phyloP scores from a whole-genome alignment of 2,329 filamentous ascomycete genomes.

The Claviceps arundinis region DNA sequence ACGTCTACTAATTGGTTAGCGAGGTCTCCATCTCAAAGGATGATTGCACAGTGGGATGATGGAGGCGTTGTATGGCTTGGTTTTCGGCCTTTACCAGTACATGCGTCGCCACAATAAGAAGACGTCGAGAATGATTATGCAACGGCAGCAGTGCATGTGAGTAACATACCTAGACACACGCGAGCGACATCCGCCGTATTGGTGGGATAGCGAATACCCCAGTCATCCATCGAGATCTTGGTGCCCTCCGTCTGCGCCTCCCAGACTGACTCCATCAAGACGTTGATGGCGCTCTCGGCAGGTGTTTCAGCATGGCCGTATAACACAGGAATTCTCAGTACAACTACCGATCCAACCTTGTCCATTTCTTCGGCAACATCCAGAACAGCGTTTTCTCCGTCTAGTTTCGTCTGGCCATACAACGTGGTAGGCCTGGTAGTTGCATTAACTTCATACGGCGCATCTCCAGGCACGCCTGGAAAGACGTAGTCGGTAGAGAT shows the following conservation, averaged over 20 bases:
- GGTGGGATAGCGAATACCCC: slow-evolving; percentile 72
- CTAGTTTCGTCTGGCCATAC: slow-evolving; percentile 51
- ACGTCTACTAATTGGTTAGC: slow-evolving; percentile 39
- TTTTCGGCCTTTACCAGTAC: not conserved
- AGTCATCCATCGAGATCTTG: slow-evolving; percentile 70
- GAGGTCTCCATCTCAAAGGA: not conserved
- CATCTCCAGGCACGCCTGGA: slow-evolving; percentile 59
- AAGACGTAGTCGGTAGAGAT: slow-evolving; percentile 80
- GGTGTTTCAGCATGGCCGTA: slow-evolving; percentile 64
- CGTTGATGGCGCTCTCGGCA: slow-evolving; percentile 71
- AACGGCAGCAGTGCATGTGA: slow-evolving; percentile 4
- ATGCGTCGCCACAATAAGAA: not conserved
- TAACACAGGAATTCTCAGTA: slow-evolving; percentile 70
- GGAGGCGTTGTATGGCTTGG: not conserved
- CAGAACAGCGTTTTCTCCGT: slow-evolving; percentile 52
- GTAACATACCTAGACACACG: slow-evolving; percentile 50
- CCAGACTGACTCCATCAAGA: slow-evolving; percentile 63
- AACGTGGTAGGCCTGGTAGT: slow-evolving; percentile 60
- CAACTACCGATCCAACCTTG: slow-evolving; percentile 44
- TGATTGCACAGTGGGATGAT: not conserved
- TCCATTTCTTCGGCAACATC: slow-evolving; percentile 37
- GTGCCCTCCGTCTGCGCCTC: slow-evolving; percentile 52
- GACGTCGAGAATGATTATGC: not conserved
- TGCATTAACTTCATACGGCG: slow-evolving; percentile 60
- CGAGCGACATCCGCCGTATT: slow-evolving; percentile 79